Conservation (phyloP, 208 protist genomes). For the Crithidia thermophila region DNA sequence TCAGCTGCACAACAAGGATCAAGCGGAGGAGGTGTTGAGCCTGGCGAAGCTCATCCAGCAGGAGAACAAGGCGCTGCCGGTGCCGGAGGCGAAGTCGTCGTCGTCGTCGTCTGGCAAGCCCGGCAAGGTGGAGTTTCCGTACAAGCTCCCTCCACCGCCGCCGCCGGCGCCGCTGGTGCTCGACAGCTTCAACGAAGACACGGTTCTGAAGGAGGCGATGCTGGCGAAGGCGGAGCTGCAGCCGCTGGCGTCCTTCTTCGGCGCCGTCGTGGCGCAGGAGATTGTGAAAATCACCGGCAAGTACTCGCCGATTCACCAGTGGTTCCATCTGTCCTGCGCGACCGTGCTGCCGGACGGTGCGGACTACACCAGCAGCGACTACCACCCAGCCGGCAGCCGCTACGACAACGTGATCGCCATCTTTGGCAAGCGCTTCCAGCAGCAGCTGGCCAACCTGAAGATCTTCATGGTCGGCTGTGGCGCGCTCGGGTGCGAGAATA, state of each 20-base stretch:
- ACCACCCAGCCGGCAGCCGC: conserved; percentile 47
- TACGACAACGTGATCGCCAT: conserved; percentile 83
- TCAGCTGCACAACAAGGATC: conserved; percentile 55
- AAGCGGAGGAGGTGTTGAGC: conserved; percentile 66
- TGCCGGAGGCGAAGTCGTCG: conserved; percentile 11
- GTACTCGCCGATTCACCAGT: conserved; percentile 96
- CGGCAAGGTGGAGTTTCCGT: conserved; percentile 71
- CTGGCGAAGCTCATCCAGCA: conserved; percentile 55
- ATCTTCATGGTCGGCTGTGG: conserved; percentile 98
- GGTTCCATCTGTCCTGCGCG: conserved; percentile 93
- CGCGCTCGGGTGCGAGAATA: conserved; percentile 99
- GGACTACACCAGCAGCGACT: conserved; percentile 51
- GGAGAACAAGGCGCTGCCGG: conserved; percentile 53
- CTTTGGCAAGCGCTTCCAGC: conserved; percentile 74
- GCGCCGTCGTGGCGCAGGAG: conserved; percentile 97
- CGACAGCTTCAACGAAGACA: conserved; percentile 58
- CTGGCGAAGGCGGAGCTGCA: conserved; percentile 80
- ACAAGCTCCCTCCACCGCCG: conserved; percentile 53
- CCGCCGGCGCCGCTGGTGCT: conserved; percentile 61
- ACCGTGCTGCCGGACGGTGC: conserved; percentile 70
- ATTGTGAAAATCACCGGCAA: conserved; percentile 97
- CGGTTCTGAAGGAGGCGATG: conserved; percentile 51
- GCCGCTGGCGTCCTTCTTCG: conserved; percentile 93
- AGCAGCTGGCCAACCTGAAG: conserved; percentile 63
- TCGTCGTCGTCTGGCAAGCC: conserved; percentile 11